Evolutionary conservation across 495 filamentous ascomycete species (phyloP).

Genomic region (Trichocladium uniseriatum): DNA sequence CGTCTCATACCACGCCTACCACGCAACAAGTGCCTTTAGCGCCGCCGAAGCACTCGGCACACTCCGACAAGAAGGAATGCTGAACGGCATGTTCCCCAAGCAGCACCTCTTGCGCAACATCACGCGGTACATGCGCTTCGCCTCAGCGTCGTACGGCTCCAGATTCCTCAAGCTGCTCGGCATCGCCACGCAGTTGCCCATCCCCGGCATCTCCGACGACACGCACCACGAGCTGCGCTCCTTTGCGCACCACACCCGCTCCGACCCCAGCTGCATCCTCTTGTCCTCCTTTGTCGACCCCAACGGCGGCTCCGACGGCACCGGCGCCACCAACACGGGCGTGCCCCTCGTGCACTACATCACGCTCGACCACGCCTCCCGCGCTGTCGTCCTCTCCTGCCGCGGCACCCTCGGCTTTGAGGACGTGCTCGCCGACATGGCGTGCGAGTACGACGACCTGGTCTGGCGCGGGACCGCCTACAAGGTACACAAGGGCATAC

Average conservation of each 20-base stretch:
- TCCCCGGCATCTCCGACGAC: constrained; percentile 37
- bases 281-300: constrained; percentile 70
- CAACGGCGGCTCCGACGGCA: constrained; percentile 61
- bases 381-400: constrained; percentile 66
- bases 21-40: constrained; percentile 44
- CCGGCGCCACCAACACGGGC: constrained; percentile 61
- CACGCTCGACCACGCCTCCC: constrained; percentile 66
- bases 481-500: constrained; percentile 76
- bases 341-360: constrained; percentile 74
- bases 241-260: constrained; percentile 61
- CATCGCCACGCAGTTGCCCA: constrained; percentile 43
- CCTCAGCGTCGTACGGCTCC: constrained; percentile 67
- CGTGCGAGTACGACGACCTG: constrained; percentile 70
- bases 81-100: constrained; percentile 57
- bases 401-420: constrained; percentile 73
- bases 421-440: constrained; percentile 72
- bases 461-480: constrained; percentile 56
- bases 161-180: constrained; percentile 64
- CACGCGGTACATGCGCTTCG: constrained; percentile 65
- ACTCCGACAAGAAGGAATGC: constrained; percentile 46
- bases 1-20: constrained; percentile 44
- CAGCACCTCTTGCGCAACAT: constrained; percentile 63
- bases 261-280: constrained; percentile 59
- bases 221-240: constrained; percentile 58
- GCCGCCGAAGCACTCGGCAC: constrained; percentile 46